These are phyloP conservation scores for Mucor lusitanicus DNA, from an alignment of 371 early-diverging fungal genomes.

Conservation along the genomic window DNA sequence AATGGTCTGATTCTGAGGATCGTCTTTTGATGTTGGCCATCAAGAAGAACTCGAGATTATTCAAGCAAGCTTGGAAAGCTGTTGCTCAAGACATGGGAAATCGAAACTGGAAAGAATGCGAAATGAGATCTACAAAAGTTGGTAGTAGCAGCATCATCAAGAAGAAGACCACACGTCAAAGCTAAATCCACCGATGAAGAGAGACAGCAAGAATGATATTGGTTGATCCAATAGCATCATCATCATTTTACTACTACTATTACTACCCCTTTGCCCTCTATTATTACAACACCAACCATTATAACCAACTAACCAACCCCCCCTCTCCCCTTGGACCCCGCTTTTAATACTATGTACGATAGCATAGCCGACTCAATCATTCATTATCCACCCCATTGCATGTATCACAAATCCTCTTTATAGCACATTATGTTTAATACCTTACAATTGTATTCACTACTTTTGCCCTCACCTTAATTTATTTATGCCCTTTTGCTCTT, in stretches of 20 bases:
- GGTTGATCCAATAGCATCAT: not conserved
- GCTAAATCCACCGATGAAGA: not conserved
- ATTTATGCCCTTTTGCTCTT: not conserved
- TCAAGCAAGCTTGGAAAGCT: conserved; percentile 47
- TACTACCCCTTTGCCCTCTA: not conserved
- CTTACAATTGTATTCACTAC: not conserved
- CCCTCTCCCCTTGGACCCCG: not conserved
- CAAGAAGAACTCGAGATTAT: conserved; percentile 34
- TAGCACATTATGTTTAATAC: not conserved
- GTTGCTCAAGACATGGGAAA: conserved; percentile 35
- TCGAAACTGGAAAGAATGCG: conserved; percentile 43
- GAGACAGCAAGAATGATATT: not conserved
- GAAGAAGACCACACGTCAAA: not conserved
- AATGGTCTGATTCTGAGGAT: conserved; percentile 38
- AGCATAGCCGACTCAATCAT: not conserved
- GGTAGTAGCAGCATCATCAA: not conserved
- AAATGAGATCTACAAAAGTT: conserved; percentile 22
- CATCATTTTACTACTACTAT: not conserved
- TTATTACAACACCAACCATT: not conserved
- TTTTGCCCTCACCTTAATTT: not conserved
- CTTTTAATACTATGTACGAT: conserved; percentile 1
- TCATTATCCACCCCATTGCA: not conserved
- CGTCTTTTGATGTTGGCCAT: conserved; percentile 30
- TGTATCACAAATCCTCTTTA: not conserved
- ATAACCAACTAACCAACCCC: not conserved